phyloP scores from a whole-genome alignment of 1,284 basidiomycete species.

The Trametes sp. region DNA sequence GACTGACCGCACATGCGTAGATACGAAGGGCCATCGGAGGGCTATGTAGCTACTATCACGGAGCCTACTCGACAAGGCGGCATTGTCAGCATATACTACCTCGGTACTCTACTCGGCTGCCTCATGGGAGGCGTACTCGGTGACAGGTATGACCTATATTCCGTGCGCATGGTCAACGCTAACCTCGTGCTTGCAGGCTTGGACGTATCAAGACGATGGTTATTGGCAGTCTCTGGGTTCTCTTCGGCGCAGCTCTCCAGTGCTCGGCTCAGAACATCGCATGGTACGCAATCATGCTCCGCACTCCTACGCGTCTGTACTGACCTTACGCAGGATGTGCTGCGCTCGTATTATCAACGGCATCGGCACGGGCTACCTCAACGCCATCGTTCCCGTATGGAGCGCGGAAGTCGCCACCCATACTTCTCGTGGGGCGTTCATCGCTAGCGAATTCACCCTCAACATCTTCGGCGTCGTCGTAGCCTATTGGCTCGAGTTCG shows the following conservation, averaged over 20 bases:
- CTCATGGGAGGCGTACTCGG: conserved; percentile 55
- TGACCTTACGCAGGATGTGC: conserved; percentile 49
- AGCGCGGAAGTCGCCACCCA: conserved; percentile 56
- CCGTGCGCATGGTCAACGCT: background rate
- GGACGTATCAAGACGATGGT: conserved; percentile 56
- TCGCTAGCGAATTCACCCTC: conserved; percentile 47
- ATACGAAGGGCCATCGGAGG: conserved; percentile 51
- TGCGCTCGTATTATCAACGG: conserved; percentile 61
- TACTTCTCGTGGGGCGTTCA: conserved; percentile 51
- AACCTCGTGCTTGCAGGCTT: conserved; percentile 36
- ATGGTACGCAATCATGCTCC: conserved; percentile 43
- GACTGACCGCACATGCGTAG: conserved; percentile 27
- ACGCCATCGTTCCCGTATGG: conserved; percentile 62
- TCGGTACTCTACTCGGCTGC: conserved; percentile 58
- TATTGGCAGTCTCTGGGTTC: conserved; percentile 51
- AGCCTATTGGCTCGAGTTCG: conserved; percentile 64
- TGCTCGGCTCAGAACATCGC: conserved; percentile 57
- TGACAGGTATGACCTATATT: conserved; percentile 39
- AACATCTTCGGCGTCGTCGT: conserved; percentile 63
- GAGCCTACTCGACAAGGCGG: conserved; percentile 59
- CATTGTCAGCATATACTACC: conserved; percentile 58
- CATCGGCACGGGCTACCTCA: conserved; percentile 59
- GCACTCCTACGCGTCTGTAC: background rate
- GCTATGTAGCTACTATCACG: conserved; percentile 57
- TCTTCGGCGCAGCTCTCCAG: conserved; percentile 58